phyloP scores from a whole-genome alignment of 352 stramenopile species.

The Globisporangium canariense region DNA sequence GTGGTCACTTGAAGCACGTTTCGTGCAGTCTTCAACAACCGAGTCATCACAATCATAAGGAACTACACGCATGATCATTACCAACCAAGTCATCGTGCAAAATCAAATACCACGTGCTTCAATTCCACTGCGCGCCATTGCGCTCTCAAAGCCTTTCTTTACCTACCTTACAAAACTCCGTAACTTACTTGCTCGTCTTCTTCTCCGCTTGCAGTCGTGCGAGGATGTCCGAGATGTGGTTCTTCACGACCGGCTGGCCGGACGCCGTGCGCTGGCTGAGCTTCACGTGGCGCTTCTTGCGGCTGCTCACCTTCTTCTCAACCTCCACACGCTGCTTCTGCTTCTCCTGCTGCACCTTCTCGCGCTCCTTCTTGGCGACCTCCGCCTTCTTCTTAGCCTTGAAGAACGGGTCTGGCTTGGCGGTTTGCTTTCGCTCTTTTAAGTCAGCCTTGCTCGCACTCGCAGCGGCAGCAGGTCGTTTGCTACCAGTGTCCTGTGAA shows the following conservation, averaged over 20 bases:
- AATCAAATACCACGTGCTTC: background rate
- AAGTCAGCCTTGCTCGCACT: slow-evolving; percentile 16
- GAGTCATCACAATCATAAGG: background rate
- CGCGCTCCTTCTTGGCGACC: slow-evolving; percentile 45
- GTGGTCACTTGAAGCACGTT: background rate
- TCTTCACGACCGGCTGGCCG: slow-evolving; percentile 79
- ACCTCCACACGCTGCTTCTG: slow-evolving; percentile 43
- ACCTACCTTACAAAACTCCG: background rate
- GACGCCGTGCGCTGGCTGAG: slow-evolving; percentile 73
- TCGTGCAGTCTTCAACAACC: background rate
- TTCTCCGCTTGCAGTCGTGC: slow-evolving; percentile 61
- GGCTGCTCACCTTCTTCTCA: slow-evolving; percentile 73
- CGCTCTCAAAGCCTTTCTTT: background rate
- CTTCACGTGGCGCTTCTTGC: slow-evolving; percentile 88
- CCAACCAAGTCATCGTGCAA: background rate
- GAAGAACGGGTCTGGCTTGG: slow-evolving; percentile 79
- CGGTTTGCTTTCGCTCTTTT: slow-evolving; percentile 11
- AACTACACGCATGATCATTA: background rate
- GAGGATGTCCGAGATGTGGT: slow-evolving; percentile 85
- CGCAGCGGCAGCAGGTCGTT: background rate
- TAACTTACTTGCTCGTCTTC: slow-evolving; percentile 13
- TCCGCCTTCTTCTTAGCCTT: slow-evolving; percentile 81
- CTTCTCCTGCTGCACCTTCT: slow-evolving; percentile 39
- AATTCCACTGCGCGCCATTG: background rate
- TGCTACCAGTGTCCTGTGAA: background rate